phyloP scores from a whole-genome alignment of 2,329 filamentous ascomycete species.

The Diaporthe helianthi region DNA sequence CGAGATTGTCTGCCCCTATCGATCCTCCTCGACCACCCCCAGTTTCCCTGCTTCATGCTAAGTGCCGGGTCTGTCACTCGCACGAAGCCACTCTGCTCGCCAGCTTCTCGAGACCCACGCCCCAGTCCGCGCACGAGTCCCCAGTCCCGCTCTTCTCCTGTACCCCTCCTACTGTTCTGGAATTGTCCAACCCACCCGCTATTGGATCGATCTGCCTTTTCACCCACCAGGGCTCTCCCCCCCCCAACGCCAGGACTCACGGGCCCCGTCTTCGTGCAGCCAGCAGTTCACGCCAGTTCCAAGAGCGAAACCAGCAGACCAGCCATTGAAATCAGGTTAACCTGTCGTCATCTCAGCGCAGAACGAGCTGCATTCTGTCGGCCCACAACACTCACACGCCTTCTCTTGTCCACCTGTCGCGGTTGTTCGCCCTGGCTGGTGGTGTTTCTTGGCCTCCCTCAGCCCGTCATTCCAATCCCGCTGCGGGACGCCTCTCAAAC shows the following conservation, averaged over 20 bases:
- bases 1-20: constrained; percentile 50
- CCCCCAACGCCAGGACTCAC: constrained; percentile 23
- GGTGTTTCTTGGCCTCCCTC: constrained; percentile 28
- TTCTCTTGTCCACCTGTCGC: constrained; percentile 17
- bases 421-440: constrained; percentile 23
- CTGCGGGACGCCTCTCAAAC: constrained; percentile 18
- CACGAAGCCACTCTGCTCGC: constrained; percentile 21
- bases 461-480: constrained; percentile 32
- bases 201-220: constrained; percentile 26
- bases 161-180: background rate
- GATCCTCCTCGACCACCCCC: constrained; percentile 41
- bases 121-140: constrained; percentile 24
- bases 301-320: constrained; percentile 22
- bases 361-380: constrained; percentile 13
- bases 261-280: constrained; percentile 21
- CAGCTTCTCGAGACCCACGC: constrained; percentile 26
- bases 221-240: background rate
- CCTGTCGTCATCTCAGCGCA: constrained; percentile 24
- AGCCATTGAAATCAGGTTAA: constrained; percentile 11
- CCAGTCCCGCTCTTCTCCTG: constrained; percentile 19
- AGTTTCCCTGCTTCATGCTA: constrained; percentile 46
- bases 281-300: constrained; percentile 21
- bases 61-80: constrained; percentile 39
- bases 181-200: constrained; percentile 24
- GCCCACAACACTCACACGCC: constrained; percentile 8